Evolutionary conservation across 129 eudicot genomes (phyloP).

Genomic region (Chrysanthemum lavandulifolium): DNA sequence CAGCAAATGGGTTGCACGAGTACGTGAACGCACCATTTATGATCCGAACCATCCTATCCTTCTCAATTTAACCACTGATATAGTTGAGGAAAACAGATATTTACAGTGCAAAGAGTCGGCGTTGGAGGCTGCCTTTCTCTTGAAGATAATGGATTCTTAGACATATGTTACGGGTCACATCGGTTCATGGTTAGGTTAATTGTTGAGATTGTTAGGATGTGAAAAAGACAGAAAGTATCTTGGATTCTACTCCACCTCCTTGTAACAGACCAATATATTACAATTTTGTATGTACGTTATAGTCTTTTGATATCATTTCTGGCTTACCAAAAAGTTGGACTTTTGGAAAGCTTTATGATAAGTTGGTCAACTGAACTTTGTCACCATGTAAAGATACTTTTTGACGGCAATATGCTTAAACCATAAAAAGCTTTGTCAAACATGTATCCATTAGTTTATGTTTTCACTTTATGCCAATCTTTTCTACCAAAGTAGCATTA

Average conservation of each 20-base stretch:
- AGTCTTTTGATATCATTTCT: constrained; percentile 1
- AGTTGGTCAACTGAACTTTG: constrained; percentile 37
- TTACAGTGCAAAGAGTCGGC: constrained; percentile 85
- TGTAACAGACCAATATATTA: not conserved
- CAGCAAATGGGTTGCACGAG: constrained; percentile 94
- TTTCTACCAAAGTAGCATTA: constrained; percentile 19
- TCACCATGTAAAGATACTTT: constrained; percentile 30
- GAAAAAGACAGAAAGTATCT: not conserved
- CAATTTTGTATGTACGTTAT: constrained; percentile 5
- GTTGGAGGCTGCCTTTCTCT: constrained; percentile 77
- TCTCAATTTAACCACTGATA: constrained; percentile 60
- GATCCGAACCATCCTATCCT: constrained; percentile 78
- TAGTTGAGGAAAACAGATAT: constrained; percentile 79
- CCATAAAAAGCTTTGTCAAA: constrained; percentile 7
- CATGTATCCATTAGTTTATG: constrained; percentile 9
- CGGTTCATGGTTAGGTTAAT: constrained; percentile 4
- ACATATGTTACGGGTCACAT: constrained; percentile 1
- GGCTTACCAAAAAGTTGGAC: constrained; percentile 10
- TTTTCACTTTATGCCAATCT: constrained; percentile 28
- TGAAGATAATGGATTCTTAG: constrained; percentile 64
- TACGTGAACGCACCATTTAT: constrained; percentile 62
- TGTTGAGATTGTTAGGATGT: not conserved
- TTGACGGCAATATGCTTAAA: constrained; percentile 18
- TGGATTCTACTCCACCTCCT: not conserved
- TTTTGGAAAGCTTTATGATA: constrained; percentile 31